phyloP scores from a whole-genome alignment of 176 grass and related monocot genomes.

The Lolium perenne region DNA sequence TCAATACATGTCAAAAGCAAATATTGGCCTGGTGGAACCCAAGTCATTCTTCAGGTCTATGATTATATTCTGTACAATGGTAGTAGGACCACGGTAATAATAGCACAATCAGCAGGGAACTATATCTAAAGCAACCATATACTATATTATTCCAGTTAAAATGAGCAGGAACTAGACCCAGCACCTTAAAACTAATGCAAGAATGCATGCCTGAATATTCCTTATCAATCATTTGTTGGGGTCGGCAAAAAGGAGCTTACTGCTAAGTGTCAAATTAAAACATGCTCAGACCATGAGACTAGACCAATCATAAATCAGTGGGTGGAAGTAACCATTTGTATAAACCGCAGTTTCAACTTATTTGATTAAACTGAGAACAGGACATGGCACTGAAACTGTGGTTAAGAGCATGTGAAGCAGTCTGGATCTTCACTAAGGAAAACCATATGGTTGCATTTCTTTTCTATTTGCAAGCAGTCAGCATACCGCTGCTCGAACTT shows the following conservation, averaged over 20 bases:
- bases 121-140: neutral
- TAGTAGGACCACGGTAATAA: neutral
- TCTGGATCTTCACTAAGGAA: neutral
- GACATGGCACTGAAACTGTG: neutral
- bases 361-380: neutral
- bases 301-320: neutral
- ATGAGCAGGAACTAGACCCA: neutral
- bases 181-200: neutral
- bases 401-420: neutral
- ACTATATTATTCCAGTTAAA: neutral
- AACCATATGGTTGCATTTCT: neutral
- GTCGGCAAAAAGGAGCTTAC: neutral
- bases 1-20: neutral
- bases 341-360: neutral
- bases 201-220: neutral
- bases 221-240: neutral
- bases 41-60: conserved; percentile 7
- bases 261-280: neutral
- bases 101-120: neutral
- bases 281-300: conserved; percentile 27
- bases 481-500: neutral
- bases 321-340: neutral
- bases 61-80: neutral
- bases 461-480: neutral
- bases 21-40: conserved; percentile 6